Conservation (phyloP, 2,329 filamentous ascomycete genomes). For the Coniochaeta ligniaria region DNA sequence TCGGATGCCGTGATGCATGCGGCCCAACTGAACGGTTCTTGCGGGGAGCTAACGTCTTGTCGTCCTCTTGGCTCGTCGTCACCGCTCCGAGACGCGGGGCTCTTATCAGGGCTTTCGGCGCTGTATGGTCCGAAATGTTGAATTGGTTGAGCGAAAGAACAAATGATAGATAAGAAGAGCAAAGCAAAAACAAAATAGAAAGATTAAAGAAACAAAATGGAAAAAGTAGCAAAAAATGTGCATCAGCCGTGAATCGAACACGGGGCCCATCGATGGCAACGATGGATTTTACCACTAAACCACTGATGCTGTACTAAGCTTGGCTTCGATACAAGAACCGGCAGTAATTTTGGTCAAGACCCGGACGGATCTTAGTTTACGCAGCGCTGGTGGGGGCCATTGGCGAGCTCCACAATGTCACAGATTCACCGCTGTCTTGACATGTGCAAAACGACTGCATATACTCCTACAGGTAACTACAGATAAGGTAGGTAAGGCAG, state of each 20-base stretch:
- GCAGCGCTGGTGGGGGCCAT: too few species aligned
- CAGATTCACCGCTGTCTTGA: too few species aligned
- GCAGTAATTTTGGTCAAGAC: too few species aligned
- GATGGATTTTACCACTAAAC: conserved; percentile 45
- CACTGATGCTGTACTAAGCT: conserved; percentile 28
- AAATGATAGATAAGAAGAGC: too few species aligned
- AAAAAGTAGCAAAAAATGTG: background rate
- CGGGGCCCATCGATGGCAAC: conserved; percentile 30
- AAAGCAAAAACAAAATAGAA: background rate
- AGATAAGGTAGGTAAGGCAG: too few species aligned
- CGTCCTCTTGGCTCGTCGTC: background rate
- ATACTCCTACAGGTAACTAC: too few species aligned
- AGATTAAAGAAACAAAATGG: too few species aligned
- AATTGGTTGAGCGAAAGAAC: background rate
- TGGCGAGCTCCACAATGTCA: too few species aligned
- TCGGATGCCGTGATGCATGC: background rate
- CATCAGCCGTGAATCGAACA: conserved; percentile 2
- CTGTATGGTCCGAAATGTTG: background rate
- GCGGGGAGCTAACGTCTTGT: background rate
- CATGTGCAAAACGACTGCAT: too few species aligned
- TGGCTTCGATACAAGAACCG: too few species aligned
- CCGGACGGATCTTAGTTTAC: too few species aligned
- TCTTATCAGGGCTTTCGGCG: background rate
- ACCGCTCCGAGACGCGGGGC: background rate
- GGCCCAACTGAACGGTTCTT: background rate